Evolutionary conservation across 1,284 basidiomycete species (phyloP).

Genomic region (Puccinia horiana): DNA sequence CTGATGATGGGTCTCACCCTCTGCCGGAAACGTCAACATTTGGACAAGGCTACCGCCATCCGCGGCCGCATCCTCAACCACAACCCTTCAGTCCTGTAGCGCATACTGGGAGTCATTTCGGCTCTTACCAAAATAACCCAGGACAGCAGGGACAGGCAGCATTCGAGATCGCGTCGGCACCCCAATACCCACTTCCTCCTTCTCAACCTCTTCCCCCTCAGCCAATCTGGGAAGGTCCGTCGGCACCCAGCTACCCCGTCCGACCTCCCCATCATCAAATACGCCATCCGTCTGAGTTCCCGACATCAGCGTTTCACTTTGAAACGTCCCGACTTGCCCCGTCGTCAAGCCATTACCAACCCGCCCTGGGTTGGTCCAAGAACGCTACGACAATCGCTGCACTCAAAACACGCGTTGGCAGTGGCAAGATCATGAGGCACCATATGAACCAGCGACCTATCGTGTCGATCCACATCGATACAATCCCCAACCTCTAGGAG

Average conservation of each 20-base stretch:
- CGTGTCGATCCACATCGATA: too few species aligned
- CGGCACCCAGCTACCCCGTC: not conserved
- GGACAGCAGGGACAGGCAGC: not conserved
- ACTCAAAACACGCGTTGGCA: too few species aligned
- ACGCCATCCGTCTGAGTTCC: too few species aligned
- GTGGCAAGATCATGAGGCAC: too few species aligned
- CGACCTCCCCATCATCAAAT: too few species aligned
- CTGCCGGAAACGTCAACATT: not conserved
- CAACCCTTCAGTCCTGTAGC: not conserved
- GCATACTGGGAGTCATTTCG: not conserved
- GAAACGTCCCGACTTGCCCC: too few species aligned
- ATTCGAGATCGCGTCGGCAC: not conserved
- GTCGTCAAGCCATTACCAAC: too few species aligned
- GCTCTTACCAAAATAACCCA: not conserved
- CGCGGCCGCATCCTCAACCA: not conserved
- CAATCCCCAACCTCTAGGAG: too few species aligned
- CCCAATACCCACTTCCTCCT: not conserved
- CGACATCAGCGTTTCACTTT: too few species aligned
- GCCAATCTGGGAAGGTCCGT: not conserved
- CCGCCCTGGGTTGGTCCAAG: too few species aligned
- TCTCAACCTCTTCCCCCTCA: not conserved
- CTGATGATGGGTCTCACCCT: not conserved
- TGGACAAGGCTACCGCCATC: not conserved
- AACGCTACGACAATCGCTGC: too few species aligned
- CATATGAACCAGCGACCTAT: too few species aligned